Evolutionary conservation across 768 basidiomycete genomes (phyloP).

Genomic region (Tricholoma terreum): DNA sequence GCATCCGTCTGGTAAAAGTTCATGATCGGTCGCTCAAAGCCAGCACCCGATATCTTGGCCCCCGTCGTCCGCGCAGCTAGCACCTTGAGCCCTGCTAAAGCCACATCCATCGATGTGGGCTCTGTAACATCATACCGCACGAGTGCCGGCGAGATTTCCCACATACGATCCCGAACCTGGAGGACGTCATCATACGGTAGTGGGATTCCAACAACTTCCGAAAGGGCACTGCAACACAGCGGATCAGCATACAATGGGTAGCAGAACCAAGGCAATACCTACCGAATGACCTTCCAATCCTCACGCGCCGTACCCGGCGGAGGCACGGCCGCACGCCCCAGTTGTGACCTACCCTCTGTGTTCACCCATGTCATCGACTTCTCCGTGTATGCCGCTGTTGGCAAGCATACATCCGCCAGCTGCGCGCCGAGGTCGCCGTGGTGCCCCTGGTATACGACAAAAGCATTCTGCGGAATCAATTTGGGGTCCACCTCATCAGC

Average conservation of each 20-base stretch:
- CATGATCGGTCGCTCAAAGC: slow-evolving; percentile 75
- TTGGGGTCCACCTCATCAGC: slow-evolving; percentile 91
- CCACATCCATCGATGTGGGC: slow-evolving; percentile 67
- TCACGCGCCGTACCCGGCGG: slow-evolving; percentile 95
- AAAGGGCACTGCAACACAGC: slow-evolving; percentile 62
- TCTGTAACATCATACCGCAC: slow-evolving; percentile 84
- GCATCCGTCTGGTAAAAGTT: slow-evolving; percentile 98
- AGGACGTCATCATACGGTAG: slow-evolving; percentile 90
- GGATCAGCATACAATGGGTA: neutral
- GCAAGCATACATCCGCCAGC: slow-evolving; percentile 94
- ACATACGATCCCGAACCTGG: slow-evolving; percentile 85
- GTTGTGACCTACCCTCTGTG: slow-evolving; percentile 90
- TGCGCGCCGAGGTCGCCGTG: slow-evolving; percentile 97
- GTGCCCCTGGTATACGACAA: slow-evolving; percentile 98
- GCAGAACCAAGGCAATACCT: slow-evolving; percentile 17
- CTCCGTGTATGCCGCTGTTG: slow-evolving; percentile 93
- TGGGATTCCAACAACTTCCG: slow-evolving; percentile 77
- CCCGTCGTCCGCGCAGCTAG: slow-evolving; percentile 50
- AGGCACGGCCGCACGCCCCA: slow-evolving; percentile 87
- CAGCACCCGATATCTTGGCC: slow-evolving; percentile 53
- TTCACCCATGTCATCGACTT: slow-evolving; percentile 90
- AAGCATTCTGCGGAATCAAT: slow-evolving; percentile 86
- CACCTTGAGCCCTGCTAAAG: slow-evolving; percentile 63
- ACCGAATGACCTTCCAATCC: slow-evolving; percentile 98
- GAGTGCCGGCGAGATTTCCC: slow-evolving; percentile 92